These are phyloP conservation scores for Pittosporum tobira DNA, from an alignment of 129 eudicot species.

Conservation along the genomic window DNA sequence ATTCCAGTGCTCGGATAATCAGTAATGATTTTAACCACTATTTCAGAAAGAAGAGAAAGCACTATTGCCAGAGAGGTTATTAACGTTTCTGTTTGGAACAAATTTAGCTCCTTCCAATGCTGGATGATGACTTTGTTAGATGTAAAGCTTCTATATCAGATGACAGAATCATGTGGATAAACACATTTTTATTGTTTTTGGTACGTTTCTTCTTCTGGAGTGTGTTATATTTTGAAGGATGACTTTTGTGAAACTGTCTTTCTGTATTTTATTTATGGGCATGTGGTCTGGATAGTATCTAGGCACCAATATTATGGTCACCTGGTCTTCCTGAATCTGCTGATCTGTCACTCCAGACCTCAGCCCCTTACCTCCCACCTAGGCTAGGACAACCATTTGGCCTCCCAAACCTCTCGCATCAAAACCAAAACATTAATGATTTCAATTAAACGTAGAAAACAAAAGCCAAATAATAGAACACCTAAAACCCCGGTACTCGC, in stretches of 20 bases:
- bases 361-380: constrained; percentile 27
- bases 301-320: not conserved
- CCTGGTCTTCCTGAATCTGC: constrained; percentile 14
- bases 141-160: no score
- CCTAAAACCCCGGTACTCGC: not conserved
- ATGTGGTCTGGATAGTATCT: no score
- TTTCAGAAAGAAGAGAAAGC: not conserved
- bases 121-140: no score
- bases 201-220: no score
- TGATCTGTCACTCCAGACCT: constrained; percentile 39
- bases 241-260: no score
- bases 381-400: constrained; percentile 92
- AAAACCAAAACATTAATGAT: constrained; percentile 5
- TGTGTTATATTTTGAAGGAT: no score
- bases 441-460: not conserved
- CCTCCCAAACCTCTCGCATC: constrained; percentile 21
- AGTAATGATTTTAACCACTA: not conserved
- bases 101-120: no score
- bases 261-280: no score
- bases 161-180: no score
- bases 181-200: no score
- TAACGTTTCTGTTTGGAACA: not conserved
- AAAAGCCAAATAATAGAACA: not conserved
- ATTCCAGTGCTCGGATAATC: not conserved
- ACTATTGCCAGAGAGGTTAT: not conserved